phyloP scores from a whole-genome alignment of 441 rosid genomes.

The Omphalea diandra region DNA sequence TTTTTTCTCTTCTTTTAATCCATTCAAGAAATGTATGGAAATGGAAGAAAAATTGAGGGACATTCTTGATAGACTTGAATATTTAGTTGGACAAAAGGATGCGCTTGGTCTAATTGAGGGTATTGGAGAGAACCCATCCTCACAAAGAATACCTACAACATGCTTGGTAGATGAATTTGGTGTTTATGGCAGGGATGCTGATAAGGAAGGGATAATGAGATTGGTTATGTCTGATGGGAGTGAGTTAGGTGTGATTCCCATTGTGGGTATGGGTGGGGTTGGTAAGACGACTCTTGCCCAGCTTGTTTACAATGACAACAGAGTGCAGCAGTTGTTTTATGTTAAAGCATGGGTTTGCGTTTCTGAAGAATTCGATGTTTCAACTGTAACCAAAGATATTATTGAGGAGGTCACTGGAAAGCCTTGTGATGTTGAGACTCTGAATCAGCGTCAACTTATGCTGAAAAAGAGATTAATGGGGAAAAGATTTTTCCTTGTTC shows the following conservation, averaged over 20 bases:
- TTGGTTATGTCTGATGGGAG: background rate
- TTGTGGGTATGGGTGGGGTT: too few relatives aligned
- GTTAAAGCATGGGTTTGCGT: slow-evolving; percentile 27
- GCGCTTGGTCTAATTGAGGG: background rate
- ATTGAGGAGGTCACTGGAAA: background rate
- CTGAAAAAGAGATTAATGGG: slow-evolving; percentile 11
- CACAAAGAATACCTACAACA: background rate
- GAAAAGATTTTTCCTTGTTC: slow-evolving; percentile 23
- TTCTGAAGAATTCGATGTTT: too few relatives aligned
- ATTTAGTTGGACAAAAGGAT: background rate
- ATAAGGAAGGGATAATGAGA: background rate
- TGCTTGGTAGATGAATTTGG: background rate
- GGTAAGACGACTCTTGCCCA: slow-evolving; percentile 32
- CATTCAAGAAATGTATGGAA: background rate
- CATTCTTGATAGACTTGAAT: background rate
- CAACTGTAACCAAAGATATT: background rate
- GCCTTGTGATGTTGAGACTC: slow-evolving; percentile 4
- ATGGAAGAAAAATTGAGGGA: background rate
- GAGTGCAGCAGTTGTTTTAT: slow-evolving; percentile 10
- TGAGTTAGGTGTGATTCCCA: slow-evolving; percentile 16
- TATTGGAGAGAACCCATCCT: background rate
- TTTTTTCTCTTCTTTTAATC: background rate
- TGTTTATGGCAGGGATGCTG: background rate
- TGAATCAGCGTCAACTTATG: slow-evolving; percentile 18
- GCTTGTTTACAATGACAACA: slow-evolving; percentile 22